phyloP scores from a whole-genome alignment of 352 stramenopile species.

The Pythium biforme region DNA sequence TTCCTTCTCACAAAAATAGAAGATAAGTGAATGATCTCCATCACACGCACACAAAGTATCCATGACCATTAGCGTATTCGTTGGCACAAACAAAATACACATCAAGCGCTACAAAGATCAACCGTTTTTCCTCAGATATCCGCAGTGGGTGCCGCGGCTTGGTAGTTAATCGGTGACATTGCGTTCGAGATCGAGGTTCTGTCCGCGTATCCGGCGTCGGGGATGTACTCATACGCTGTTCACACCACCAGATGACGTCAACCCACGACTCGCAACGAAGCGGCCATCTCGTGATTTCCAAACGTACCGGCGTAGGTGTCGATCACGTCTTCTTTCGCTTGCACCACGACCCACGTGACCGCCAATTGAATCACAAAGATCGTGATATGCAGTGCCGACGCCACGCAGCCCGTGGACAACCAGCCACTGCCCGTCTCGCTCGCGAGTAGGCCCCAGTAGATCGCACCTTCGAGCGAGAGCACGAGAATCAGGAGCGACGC shows the following conservation, averaged over 20 bases:
- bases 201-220: conserved; percentile 51
- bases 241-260: no score
- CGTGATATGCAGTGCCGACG: conserved; percentile 43
- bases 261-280: no score
- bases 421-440: conserved; percentile 25
- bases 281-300: not conserved
- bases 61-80: not conserved
- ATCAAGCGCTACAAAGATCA: not conserved
- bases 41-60: conserved; percentile 1
- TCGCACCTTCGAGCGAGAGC: conserved; percentile 59
- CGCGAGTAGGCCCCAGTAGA: conserved; percentile 49
- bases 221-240: conserved; percentile 83
- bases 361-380: conserved; percentile 65
- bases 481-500: conserved; percentile 65
- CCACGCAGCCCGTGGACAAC: conserved; percentile 40
- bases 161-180: conserved; percentile 58
- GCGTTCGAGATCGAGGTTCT: conserved; percentile 39
- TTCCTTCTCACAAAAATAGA: not conserved
- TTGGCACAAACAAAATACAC: not conserved
- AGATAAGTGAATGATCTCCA: not conserved
- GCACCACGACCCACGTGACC: conserved; percentile 60
- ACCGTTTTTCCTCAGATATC: conserved; percentile 42
- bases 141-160: conserved; percentile 53
- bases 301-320: conserved; percentile 75
- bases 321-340: conserved; percentile 83